A percentile compares a stretch with the other conserved stretches of the same genome.
Evolutionary conservation across 768 basidiomycete genomes (phyloP).

Genomic region (Suillus brevipes): DNA sequence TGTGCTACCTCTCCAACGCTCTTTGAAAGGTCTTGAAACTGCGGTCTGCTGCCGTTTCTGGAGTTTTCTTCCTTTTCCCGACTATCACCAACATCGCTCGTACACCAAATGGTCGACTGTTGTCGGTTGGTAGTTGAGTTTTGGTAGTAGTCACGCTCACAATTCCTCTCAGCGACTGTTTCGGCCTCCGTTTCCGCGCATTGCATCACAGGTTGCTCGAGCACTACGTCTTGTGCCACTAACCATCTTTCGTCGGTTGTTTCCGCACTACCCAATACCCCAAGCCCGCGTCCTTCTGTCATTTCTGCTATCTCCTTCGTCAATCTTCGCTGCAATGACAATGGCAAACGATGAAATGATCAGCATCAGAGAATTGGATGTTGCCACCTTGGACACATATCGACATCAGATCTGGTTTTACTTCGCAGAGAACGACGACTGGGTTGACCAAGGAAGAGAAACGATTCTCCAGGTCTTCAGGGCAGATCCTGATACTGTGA

Average conservation of each 20-base stretch:
- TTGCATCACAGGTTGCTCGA: constrained; percentile 47
- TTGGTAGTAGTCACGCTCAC: background rate
- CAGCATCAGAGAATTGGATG: constrained; percentile 54
- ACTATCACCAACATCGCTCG: constrained; percentile 61
- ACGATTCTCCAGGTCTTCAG: constrained; percentile 43
- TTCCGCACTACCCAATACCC: constrained; percentile 49
- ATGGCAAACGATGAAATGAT: constrained; percentile 75
- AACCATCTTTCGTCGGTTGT: constrained; percentile 45
- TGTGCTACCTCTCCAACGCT: background rate
- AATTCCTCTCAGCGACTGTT: constrained; percentile 44
- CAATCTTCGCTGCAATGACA: constrained; percentile 52
- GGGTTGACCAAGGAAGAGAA: constrained; percentile 63
- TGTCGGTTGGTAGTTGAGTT: constrained; percentile 49
- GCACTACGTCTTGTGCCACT: constrained; percentile 41
- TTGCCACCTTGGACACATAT: constrained; percentile 40
- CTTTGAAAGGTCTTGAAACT: constrained; percentile 50
- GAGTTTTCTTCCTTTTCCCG: constrained; percentile 67
- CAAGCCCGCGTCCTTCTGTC: constrained; percentile 47
- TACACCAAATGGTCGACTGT: constrained; percentile 61
- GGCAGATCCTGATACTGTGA: constrained; percentile 31
- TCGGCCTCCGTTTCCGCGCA: constrained; percentile 42
- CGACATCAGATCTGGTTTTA: constrained; percentile 49
- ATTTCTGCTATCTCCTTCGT: constrained; percentile 51
- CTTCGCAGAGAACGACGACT: constrained; percentile 63
- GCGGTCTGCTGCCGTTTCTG: constrained; percentile 37